Evolutionary conservation across 1,284 basidiomycete genomes (phyloP).

Genomic region (Leccinum subspadiceum): DNA sequence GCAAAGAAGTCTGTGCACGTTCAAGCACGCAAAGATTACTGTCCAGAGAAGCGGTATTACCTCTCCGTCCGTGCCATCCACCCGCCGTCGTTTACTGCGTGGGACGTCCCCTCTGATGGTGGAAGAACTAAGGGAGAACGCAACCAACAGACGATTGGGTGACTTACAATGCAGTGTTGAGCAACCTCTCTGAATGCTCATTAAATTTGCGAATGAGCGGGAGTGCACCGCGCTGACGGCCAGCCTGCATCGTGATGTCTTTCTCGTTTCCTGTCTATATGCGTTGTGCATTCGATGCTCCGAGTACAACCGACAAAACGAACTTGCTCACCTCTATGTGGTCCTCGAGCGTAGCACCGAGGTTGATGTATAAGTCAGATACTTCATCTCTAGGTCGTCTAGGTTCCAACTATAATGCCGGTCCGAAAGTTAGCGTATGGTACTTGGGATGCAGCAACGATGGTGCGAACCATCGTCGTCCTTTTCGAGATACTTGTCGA

Average conservation of each 20-base stretch:
- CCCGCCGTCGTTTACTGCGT: conserved; percentile 56
- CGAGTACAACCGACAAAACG: not conserved
- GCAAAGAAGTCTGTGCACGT: conserved; percentile 43
- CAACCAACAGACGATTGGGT: not conserved
- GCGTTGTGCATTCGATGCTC: not conserved
- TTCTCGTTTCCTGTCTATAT: conserved; percentile 78
- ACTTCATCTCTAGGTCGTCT: not conserved
- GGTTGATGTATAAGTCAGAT: not conserved
- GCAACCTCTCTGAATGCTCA: conserved; percentile 88
- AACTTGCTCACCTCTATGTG: not conserved
- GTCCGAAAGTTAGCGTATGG: not conserved
- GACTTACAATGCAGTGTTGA: conserved; percentile 73
- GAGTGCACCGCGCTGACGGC: conserved; percentile 81
- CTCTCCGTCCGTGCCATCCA: conserved; percentile 39
- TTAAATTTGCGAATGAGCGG: conserved; percentile 97
- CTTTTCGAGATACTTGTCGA: conserved; percentile 93
- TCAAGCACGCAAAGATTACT: not conserved
- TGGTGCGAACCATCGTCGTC: conserved; percentile 81
- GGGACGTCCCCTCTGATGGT: conserved; percentile 54
- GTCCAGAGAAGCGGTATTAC: conserved; percentile 28
- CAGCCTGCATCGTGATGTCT: conserved; percentile 96
- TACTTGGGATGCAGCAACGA: too few relatives aligned
- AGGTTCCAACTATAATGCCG: not conserved
- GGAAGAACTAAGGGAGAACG: not conserved
- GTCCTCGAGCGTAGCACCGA: not conserved